Base-by-base conservation (phyloP, 805 yeast species). In the Ogataea minuta region DNA sequence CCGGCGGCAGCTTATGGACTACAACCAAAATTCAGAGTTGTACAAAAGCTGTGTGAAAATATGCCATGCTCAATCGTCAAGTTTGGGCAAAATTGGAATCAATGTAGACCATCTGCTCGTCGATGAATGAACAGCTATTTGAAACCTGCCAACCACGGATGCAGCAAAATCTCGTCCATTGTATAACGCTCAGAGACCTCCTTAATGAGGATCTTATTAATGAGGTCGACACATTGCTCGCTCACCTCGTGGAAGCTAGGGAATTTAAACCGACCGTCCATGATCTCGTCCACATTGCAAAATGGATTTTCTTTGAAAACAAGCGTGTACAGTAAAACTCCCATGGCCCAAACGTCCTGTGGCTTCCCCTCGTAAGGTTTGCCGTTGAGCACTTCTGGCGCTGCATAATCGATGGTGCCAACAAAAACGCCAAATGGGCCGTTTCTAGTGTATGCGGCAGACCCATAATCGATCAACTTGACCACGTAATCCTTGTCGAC, bases 361-460 rank as follows among this genome's bases (percentile, higher is more conserved):
- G 95, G 91, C 58, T 78, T 83, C 15, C 99, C 99, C 36, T 79
- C 88, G 56, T 91, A 93, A 15, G 90, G 83, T 44, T 80, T 81
- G 2, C 98, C 99, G 36, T 81, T 74, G 24, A 93, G 68, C 0
- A 93, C 96, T 62, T 93, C 99, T 0, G 99, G 99, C 0, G 98
- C 95, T 1, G 98, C 98, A 61, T 91, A 93, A 61, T 93, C 97
- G 30, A 93, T 81, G 0, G 99, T 93, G 2, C 99, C 99, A 2
- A 93, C 98, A 64, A 93, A 91, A 4, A 93, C 96, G 51, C 91
- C 96, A 64, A 91, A 93, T 4, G 98, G 98, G 0, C 97, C 98
- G 65, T 83, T 88, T 49, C 75, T 77, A 14, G 81, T 77, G 60
- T 88, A 88, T 0, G 97, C 96, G 1, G 98, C 95, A 33, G 95